Evolutionary conservation across 352 stramenopile genomes (phyloP), one percentile per base, ranked within the genome.

Genomic region (Phytophthora uliginosa): DNA sequence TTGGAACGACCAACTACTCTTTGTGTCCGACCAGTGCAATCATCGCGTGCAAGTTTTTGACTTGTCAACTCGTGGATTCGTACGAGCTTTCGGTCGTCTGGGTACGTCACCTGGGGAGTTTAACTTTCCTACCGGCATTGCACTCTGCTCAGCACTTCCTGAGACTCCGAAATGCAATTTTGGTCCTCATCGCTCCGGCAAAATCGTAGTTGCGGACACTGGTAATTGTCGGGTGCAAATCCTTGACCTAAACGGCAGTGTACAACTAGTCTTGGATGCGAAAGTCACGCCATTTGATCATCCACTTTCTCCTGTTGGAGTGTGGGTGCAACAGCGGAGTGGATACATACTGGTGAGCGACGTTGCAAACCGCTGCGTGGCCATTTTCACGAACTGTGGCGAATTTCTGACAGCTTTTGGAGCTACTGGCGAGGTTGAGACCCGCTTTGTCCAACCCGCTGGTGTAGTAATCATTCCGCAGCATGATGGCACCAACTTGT

Each of bases 21-120:
- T 79, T 38, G 74, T 93, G 5, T 84, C 71, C 34, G 87, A 95
- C 61, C 84, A 95, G 33, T 76, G 74, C 45, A 95, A 95, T 56
- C 86, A 94, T 59, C 85, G 85, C 26, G 47, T 94, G 7, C 83
- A 92, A 69, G 59, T 89, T 1, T 93, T 90, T 31, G 77, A 90
- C 42, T 40, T 94, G 9, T 6, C 26, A 12, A 69, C 53, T 7
- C 33, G 51, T 2, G 56, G 22, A 1, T 85, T 85, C 40, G 34
- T 77, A 0, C 70, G 66, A 9, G 22, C 52, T 17, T 81, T 91
- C 50, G 85, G 83, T 24, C 45, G 34, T 28, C 45, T 87, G 22
- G 84, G 84, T 3, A 53, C 51, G 5, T 48, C 31, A 15, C 61
- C 72, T 0, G 83, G 83, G 9, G 65, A 86, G 15, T 88, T 92